Evolutionary conservation across 2,329 filamentous ascomycete genomes (phyloP).

Genomic region (Xylariaceae sp.): DNA sequence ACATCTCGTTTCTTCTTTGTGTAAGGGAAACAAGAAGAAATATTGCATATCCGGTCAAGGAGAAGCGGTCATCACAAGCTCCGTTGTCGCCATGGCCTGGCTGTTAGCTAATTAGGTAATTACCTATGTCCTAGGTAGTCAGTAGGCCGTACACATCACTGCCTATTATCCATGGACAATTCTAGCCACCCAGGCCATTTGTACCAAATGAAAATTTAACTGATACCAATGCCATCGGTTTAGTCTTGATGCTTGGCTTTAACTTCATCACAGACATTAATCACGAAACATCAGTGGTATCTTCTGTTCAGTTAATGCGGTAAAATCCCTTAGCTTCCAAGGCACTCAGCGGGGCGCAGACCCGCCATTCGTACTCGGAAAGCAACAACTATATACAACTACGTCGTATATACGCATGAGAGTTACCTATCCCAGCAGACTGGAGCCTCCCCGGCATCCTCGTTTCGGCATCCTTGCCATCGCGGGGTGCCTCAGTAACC

Average conservation of each 20-base stretch:
- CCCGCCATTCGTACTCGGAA: not conserved
- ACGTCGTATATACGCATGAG: constrained; percentile 13
- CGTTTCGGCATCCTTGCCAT: constrained; percentile 1
- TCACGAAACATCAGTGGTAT: not conserved
- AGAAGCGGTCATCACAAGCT: not conserved
- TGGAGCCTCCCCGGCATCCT: constrained; percentile 3
- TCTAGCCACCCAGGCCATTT: not conserved
- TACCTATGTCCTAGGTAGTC: too few species aligned
- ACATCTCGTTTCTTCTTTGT: not conserved
- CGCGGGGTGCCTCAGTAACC: constrained; percentile 6
- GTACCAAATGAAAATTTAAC: not conserved
- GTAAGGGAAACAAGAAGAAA: too few species aligned
- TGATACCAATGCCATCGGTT: not conserved
- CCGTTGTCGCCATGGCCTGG: not conserved
- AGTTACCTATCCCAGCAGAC: constrained; percentile 11
- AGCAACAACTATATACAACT: constrained; percentile 14
- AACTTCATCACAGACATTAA: not conserved
- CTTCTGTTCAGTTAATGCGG: not conserved
- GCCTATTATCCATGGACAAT: not conserved
- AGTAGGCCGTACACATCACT: not conserved
- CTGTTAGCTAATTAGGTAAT: too few species aligned
- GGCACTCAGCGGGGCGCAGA: not conserved
- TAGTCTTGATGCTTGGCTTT: not conserved
- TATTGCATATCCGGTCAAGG: not conserved
- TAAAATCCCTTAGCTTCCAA: not conserved